phyloP scores from a whole-genome alignment of 169 alveolate species.

The Eimeria sp. region DNA sequence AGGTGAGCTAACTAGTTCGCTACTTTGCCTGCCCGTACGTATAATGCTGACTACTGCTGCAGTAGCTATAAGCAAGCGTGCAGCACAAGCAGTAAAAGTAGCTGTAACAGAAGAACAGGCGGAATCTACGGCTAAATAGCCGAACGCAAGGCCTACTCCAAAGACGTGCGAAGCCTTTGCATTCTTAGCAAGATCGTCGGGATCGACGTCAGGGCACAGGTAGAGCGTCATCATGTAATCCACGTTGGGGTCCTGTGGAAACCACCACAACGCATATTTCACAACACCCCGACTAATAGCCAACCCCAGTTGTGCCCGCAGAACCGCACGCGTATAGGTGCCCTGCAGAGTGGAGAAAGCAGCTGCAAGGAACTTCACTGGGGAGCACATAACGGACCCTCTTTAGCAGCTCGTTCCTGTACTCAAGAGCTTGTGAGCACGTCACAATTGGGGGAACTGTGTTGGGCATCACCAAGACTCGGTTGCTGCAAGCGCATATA shows the following conservation, averaged over 20 bases:
- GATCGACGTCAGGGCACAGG: slow-evolving; percentile 68
- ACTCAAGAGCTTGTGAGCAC: slow-evolving; percentile 77
- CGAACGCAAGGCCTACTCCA: slow-evolving; percentile 35
- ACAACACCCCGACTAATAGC: neutral
- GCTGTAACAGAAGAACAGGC: neutral
- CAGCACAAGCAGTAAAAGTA: neutral
- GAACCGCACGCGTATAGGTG: neutral
- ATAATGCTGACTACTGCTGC: neutral
- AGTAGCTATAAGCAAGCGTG: neutral
- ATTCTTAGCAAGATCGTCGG: slow-evolving; percentile 60
- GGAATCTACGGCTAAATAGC: neutral
- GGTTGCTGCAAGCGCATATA: slow-evolving; percentile 30
- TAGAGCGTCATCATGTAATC: slow-evolving; percentile 84
- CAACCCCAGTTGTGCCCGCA: neutral
- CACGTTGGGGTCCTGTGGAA: slow-evolving; percentile 79
- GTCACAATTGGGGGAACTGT: slow-evolving; percentile 82
- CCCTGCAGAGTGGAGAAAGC: neutral
- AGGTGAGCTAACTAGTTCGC: neutral
- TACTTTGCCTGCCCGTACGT: neutral
- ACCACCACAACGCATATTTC: neutral
- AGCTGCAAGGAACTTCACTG: neutral
- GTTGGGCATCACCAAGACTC: slow-evolving; percentile 85
- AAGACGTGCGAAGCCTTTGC: slow-evolving; percentile 76
- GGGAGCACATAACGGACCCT: slow-evolving; percentile 49
- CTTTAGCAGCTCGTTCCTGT: slow-evolving; percentile 53